These are phyloP conservation scores for Pythium grandisporangium DNA, from an alignment of 352 stramenopile species.

Conservation along the genomic window DNA sequence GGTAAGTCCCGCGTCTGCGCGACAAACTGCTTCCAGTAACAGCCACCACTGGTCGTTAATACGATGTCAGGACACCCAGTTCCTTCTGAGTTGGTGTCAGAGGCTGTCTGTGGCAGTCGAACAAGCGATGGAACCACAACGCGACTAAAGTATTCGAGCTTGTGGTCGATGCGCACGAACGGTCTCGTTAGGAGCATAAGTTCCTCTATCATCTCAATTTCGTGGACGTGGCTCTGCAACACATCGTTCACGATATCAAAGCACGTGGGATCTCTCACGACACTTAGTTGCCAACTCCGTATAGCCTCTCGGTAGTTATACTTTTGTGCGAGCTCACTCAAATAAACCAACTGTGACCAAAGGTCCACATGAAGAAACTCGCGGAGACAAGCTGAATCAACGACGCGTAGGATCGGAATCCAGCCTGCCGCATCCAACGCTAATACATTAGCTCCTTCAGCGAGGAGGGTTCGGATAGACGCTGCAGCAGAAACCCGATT, in stretches of 20 bases:
- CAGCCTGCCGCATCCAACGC: slow-evolving; percentile 31
- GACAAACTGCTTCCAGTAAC: slow-evolving; percentile 13
- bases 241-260: slow-evolving; percentile 69
- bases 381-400: slow-evolving; percentile 15
- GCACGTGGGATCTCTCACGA: slow-evolving; percentile 30
- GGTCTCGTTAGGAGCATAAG: slow-evolving; percentile 34
- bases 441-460: slow-evolving; percentile 19
- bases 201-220: slow-evolving; percentile 45
- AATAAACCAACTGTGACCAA: slow-evolving; percentile 35
- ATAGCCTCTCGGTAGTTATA: slow-evolving; percentile 36
- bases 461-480: slow-evolving; percentile 29
- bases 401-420: slow-evolving; percentile 40
- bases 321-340: slow-evolving; percentile 40
- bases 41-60: neutral
- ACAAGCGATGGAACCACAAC: slow-evolving; percentile 31
- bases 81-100: neutral
- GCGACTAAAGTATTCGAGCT: slow-evolving; percentile 34
- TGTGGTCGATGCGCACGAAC: slow-evolving; percentile 60
- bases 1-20: slow-evolving; percentile 3
- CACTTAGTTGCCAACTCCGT: slow-evolving; percentile 27
- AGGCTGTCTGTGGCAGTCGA: neutral
- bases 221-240: slow-evolving; percentile 28
- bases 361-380: slow-evolving; percentile 54
- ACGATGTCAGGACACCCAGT: too few species aligned
- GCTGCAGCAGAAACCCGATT: slow-evolving; percentile 14